Conservation (phyloP, 2,329 filamentous ascomycete species). For the Zymoseptoria brevis region DNA sequence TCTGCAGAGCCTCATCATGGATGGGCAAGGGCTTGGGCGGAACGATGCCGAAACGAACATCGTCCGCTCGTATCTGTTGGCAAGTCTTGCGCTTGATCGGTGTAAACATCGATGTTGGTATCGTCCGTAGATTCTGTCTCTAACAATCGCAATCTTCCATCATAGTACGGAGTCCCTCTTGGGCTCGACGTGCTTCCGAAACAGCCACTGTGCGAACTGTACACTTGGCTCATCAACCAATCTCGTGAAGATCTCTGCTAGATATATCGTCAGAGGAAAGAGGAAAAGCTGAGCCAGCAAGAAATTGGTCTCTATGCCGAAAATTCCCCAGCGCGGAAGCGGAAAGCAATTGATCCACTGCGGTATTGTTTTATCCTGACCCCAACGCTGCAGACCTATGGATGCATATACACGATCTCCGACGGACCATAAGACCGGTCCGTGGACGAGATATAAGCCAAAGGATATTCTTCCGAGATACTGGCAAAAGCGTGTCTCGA, state of each 20-base stretch:
- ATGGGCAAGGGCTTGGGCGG: too few relatives aligned
- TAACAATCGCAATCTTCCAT: not conserved
- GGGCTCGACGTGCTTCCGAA: not conserved
- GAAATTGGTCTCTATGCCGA: slow-evolving; percentile 2
- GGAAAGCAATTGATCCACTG: slow-evolving; percentile 5
- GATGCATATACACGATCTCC: slow-evolving; percentile 57
- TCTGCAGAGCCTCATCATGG: too few relatives aligned
- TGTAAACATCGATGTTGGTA: too few relatives aligned
- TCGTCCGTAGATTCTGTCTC: not conserved
- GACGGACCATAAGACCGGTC: slow-evolving; percentile 50
- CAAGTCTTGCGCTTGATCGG: too few relatives aligned
- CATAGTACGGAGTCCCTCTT: not conserved
- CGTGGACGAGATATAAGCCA: slow-evolving; percentile 56
- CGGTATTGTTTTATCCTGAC: not conserved
- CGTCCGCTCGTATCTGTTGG: too few relatives aligned
- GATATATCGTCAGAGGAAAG: slow-evolving; percentile 3
- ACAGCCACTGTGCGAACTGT: slow-evolving; percentile 3
- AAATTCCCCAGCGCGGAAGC: slow-evolving; percentile 2
- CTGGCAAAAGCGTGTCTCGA: slow-evolving; percentile 51
- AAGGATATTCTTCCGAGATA: slow-evolving; percentile 57
- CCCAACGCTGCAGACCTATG: slow-evolving; percentile 34
- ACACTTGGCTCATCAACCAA: slow-evolving; percentile 6
- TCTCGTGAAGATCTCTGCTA: slow-evolving; percentile 2
- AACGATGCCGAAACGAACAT: too few relatives aligned
- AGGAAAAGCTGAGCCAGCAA: slow-evolving; percentile 4